Conservation (phyloP, 768 basidiomycete genomes). For the Punctularia strigosozonata region DNA sequence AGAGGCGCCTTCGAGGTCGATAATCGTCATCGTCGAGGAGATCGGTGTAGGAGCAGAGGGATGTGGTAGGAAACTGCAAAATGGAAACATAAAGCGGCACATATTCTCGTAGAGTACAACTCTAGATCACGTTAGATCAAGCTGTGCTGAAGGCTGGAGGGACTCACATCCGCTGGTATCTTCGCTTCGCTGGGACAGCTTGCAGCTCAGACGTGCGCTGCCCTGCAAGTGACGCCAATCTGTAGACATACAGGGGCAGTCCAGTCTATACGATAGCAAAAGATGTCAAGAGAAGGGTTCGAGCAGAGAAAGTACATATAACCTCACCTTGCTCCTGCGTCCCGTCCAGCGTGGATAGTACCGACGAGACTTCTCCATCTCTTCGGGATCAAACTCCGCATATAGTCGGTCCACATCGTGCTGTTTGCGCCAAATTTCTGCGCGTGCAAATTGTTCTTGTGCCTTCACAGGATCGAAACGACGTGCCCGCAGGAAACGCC, state of each 20-base stretch:
- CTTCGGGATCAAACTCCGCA: conserved; percentile 40
- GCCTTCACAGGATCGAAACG: conserved; percentile 52
- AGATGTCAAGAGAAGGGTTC: not conserved
- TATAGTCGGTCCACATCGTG: conserved; percentile 55
- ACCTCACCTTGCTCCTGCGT: conserved; percentile 53
- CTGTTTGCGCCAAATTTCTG: conserved; percentile 57
- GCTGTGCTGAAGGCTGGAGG: not conserved
- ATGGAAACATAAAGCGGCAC: conserved; percentile 48
- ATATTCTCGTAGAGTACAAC: conserved; percentile 58
- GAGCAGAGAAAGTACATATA: not conserved
- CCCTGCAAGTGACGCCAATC: conserved; percentile 44
- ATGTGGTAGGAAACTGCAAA: conserved; percentile 54
- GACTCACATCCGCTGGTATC: conserved; percentile 62
- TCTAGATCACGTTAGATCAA: conserved; percentile 21
- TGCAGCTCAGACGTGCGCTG: conserved; percentile 50
- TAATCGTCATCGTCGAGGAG: conserved; percentile 52
- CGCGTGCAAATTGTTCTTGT: conserved; percentile 54
- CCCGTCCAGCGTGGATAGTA: conserved; percentile 82
- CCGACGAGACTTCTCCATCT: conserved; percentile 44
- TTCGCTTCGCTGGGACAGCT: conserved; percentile 35
- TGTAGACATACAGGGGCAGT: conserved; percentile 67
- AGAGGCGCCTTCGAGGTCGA: conserved; percentile 57
- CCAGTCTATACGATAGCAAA: conserved; percentile 33
- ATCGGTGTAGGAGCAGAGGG: conserved; percentile 38
- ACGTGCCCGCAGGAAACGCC: conserved; percentile 78